Evolutionary conservation across 2,329 filamentous ascomycete species (phyloP), one percentile per base, ranked within the genome.

Genomic region (Pyrenochaeta sp.): DNA sequence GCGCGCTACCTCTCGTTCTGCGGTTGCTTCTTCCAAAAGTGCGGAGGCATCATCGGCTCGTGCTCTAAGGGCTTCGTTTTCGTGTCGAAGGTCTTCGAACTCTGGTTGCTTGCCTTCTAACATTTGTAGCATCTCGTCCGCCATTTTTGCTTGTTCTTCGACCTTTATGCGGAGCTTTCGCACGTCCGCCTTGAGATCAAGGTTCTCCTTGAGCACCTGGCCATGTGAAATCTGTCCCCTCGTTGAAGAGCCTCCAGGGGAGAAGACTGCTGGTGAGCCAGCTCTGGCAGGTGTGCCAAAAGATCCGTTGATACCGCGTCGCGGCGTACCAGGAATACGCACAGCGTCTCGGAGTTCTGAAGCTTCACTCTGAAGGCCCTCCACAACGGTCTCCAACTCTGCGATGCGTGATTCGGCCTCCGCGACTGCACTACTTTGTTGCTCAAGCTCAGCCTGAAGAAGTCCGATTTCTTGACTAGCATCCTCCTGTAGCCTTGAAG

Each of bases 101-200:
- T 96, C 91, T 0, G 94, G 94, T 18, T 87, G 86, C 68, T 89
- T 92, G 17, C 86, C 86, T 68, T 99, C 92, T 24, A 97, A 74
- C 44, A 92, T 87, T 24, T 85, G 81, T 45, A 96, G 83, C 76
- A 96, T 89, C 46, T 94, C 89, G 53, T 96, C 90, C 30, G 97
- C 77, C 30, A 93, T 85, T 24, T 85, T 81, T 13, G 83, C 82
- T 8, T 96, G 82, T 63, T 90, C 84, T 52, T 88, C 84, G 58
- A 84, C 90, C 15, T 85, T 83, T 45, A 88, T 82, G 65, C 86
- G 86, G 69, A 96, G 89, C 3, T 80, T 82, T 3, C 86, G 84
- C 22, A 96, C 78, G 59, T 89, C 82, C 41, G 83, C 78, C 78
- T 94, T 89, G 55, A 81, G 74, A 59, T 81, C 78, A 38, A 80